Evolutionary conservation across 2,329 filamentous ascomycete species (phyloP), one percentile per base, ranked within the genome.

Genomic region (Aspergillus aculeatinus): DNA sequence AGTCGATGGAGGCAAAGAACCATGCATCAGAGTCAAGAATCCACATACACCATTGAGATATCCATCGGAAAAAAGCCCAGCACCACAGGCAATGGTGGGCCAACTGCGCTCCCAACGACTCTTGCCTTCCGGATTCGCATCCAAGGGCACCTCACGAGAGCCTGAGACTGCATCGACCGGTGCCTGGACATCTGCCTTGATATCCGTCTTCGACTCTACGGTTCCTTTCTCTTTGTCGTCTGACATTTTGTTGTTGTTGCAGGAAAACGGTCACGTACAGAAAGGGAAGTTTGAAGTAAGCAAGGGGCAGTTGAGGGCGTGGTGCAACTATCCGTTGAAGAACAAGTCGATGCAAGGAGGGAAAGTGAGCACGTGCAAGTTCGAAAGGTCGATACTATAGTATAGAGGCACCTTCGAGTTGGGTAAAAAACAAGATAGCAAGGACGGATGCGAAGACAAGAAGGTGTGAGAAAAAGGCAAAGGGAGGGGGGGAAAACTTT

Each of bases 51-150:
- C 92, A 77, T 96, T 96, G 72, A 96, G 85, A 75, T 96, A 96
- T 16, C 93, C 93, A 75, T 96, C 93, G 25, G 89, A 92, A 77
- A 96, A 96, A 2, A 96, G 82, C 69, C 93, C 93, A 55, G 92
- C 90, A 65, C 93, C 93, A 71, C 92, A 96, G 48, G 92, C 92
- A 67, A 96, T 88, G 1, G 92, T 89, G 14, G 92, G 91, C 83
- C 85, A 87, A 19, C 83, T 78, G 51, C 85, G 80, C 63, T 85
- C 79, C 83, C 80, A 82, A 59, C 78, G 75, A 51, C 70, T 69
- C 60, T 80, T 54, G 51, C 48, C 49, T 56, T 14, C 55, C 11
- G 44, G 44, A 35, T 65, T 60, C 1, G 66, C 59, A 33, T 71
- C 70, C 7, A 68, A 29, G 25, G 61, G 42, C 14, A 50, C 19